Evolutionary conservation across 176 grass and related monocot species (phyloP), one percentile per base, ranked within the genome.

Genomic region (Puya raimondii): DNA sequence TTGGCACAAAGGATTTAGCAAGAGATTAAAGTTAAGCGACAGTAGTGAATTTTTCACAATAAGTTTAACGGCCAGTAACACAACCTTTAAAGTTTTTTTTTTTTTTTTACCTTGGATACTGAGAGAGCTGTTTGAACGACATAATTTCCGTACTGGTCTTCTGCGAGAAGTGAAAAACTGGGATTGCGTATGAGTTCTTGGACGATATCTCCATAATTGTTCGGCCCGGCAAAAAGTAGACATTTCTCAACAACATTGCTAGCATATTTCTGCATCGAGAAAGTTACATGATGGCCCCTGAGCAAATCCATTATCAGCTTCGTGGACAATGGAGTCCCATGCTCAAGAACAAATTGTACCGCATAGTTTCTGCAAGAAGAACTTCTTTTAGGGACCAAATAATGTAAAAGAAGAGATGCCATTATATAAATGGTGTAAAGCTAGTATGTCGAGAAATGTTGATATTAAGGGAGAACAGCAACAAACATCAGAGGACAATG

Each of bases 191-290:
- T 76, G 50, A 97, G 86, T 70, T 97, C 86, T 17, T 67, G 3
- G 15, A 92, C 79, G 53, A 97, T 92, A 17, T 11, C 77, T 7
- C 22, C 74, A 63, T 69, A 58, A 7, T 65, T 29, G 0, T 4
- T 47, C 13, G 70, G 79, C 2, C 79, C 65, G 12, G 77, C 68
- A 49, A 64, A 9, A 61, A 51, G 77, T 17, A 97, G 33, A 72
- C 84, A 92, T 27, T 90, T 74, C 71, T 97, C 93, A 0, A 97
- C 80, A 50, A 97, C 93, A 48, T 97, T 88, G 65, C 89, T 92
- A 73, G 89, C 84, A 71, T 79, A 92, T 71, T 97, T 97, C 29
- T 92, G 82, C 74, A 86, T 70, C n/a, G 93, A 90, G 56, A 97
- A 65, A 70, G 64, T 65, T 50, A 70, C 68, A 33, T 83, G 82